These are phyloP conservation scores for Phytophthora hibernalis DNA, from an alignment of 352 stramenopile species.

Conservation along the genomic window DNA sequence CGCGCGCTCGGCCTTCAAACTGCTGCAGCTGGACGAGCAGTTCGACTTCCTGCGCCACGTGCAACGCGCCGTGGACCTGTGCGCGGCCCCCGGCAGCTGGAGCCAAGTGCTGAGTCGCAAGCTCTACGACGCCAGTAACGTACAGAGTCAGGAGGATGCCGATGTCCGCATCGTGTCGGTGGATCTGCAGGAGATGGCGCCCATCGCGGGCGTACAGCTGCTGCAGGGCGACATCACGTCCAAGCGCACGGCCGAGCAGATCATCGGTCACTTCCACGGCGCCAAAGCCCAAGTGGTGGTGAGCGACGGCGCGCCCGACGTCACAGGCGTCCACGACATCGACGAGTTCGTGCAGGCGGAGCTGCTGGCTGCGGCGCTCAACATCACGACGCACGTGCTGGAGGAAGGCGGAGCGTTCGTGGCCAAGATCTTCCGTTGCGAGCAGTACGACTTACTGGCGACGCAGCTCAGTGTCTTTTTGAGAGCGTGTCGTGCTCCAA, in stretches of 20 bases:
- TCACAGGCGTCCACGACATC: slow-evolving; percentile 99
- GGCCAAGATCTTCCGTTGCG: slow-evolving; percentile 99
- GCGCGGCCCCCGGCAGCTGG: slow-evolving; percentile 98
- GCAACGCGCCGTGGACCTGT: slow-evolving; percentile 96
- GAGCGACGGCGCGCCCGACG: slow-evolving; percentile 98
- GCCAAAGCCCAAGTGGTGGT: slow-evolving; percentile 97
- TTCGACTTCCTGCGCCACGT: slow-evolving; percentile 96
- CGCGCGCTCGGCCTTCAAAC: slow-evolving; percentile 98
- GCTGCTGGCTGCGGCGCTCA: slow-evolving; percentile 96
- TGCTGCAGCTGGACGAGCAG: slow-evolving; percentile 99
- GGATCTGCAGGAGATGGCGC: slow-evolving; percentile 99
- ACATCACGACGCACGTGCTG: slow-evolving; percentile 98
- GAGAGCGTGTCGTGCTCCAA: slow-evolving; percentile 96
- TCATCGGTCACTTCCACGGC: slow-evolving; percentile 95
- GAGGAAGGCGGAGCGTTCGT: slow-evolving; percentile 96
- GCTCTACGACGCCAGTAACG: slow-evolving; percentile 68
- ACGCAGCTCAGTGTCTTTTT: slow-evolving; percentile 98
- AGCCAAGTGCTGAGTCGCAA: slow-evolving; percentile 96
- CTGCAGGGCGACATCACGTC: slow-evolving; percentile 98
- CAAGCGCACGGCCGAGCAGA: slow-evolving; percentile 94
- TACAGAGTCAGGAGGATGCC: slow-evolving; percentile 25
- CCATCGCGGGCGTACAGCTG: slow-evolving; percentile 95
- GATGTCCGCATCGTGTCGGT: slow-evolving; percentile 95
- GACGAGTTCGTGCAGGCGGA: slow-evolving; percentile 99
- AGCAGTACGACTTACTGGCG: slow-evolving; percentile 96